Evolutionary conservation across 75 land plant species (phyloP).

Genomic region (Gnetum montanum): DNA sequence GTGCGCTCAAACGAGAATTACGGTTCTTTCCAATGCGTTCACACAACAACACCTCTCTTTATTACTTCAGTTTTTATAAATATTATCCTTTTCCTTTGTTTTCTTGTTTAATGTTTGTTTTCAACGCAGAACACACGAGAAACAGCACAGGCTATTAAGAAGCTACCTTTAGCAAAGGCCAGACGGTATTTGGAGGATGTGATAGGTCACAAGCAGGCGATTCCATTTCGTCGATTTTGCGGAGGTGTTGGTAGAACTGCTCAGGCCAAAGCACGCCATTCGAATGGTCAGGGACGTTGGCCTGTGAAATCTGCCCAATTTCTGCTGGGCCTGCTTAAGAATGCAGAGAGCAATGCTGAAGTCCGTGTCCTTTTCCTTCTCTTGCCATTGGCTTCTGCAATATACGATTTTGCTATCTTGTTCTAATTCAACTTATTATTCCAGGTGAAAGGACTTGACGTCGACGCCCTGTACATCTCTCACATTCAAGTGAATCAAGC

Average conservation of each 20-base stretch:
- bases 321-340: conserved; percentile 66
- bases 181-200: conserved; percentile 94
- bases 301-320: conserved; percentile 79
- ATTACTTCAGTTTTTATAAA: too few relatives aligned
- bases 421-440: background rate
- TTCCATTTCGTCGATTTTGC: conserved; percentile 77
- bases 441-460: conserved; percentile 62
- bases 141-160: conserved; percentile 81
- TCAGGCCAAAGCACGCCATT: conserved; percentile 80
- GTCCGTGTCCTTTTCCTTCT: conserved; percentile 14
- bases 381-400: too few relatives aligned
- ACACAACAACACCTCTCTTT: too few relatives aligned
- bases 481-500: conserved; percentile 73
- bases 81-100: too few relatives aligned
- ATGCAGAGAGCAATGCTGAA: conserved; percentile 92
- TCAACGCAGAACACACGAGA: too few relatives aligned
- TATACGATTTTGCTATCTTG: background rate
- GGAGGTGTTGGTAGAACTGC: conserved; percentile 95
- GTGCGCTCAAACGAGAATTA: too few relatives aligned
- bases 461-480: conserved; percentile 44
- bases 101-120: too few relatives aligned
- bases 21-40: too few relatives aligned
- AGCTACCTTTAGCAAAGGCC: conserved; percentile 73
- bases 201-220: conserved; percentile 80
- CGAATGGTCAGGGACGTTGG: conserved; percentile 91